These are phyloP conservation scores for Fusarium poae DNA, from an alignment of 2,329 filamentous ascomycete species.

Conservation along the genomic window DNA sequence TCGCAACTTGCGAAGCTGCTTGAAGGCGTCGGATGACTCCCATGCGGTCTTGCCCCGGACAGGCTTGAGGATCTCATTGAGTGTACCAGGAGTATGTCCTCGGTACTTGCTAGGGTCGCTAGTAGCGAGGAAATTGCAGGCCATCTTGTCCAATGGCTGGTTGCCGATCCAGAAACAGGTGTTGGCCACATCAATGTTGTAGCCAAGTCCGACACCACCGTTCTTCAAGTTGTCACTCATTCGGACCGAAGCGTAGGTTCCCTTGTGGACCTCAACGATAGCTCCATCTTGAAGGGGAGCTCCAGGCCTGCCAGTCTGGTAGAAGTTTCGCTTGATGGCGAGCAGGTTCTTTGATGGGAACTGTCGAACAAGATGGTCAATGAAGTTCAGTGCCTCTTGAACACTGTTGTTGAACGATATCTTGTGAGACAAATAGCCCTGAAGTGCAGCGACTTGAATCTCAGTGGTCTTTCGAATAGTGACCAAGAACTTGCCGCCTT, in stretches of 20 bases:
- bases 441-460: constrained; percentile 76
- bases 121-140: constrained; percentile 52
- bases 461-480: constrained; percentile 73
- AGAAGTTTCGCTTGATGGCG: constrained; percentile 86
- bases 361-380: constrained; percentile 90
- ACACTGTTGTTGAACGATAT: constrained; percentile 74
- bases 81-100: constrained; percentile 42
- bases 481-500: constrained; percentile 68
- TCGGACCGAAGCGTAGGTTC: constrained; percentile 87
- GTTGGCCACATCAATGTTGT: constrained; percentile 94
- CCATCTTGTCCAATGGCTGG: constrained; percentile 56
- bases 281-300: constrained; percentile 66
- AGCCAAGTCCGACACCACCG: constrained; percentile 72
- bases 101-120: constrained; percentile 49
- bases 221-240: constrained; percentile 69
- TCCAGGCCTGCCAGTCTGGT: constrained; percentile 66
- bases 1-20: constrained; percentile 65
- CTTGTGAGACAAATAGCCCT: constrained; percentile 73
- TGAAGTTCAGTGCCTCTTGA: constrained; percentile 86
- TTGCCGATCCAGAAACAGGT: constrained; percentile 81
- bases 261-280: constrained; percentile 85
- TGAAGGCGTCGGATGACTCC: constrained; percentile 65
- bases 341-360: constrained; percentile 76
- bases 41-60: constrained; percentile 43
- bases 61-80: constrained; percentile 55